Base-by-base conservation (phyloP, 768 basidiomycete genomes). In the Holtermanniella nyarrowii region DNA sequence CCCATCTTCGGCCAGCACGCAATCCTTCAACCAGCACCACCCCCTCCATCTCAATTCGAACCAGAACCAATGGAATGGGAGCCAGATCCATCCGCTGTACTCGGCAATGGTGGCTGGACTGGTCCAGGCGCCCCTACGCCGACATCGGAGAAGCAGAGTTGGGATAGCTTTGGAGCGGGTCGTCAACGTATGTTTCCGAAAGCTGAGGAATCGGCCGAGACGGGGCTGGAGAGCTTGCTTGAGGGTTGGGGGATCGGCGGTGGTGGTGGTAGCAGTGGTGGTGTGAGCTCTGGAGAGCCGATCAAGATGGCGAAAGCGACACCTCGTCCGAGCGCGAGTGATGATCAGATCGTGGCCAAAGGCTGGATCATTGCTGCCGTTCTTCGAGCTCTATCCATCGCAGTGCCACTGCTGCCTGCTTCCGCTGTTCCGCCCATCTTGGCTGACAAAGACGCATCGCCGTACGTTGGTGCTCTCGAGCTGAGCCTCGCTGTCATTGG, bases 41-140 rank as follows among this genome's bases (percentile, higher is more conserved):
- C 56, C 41, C 27, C 23, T 16, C 18, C 46, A 45, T 18, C 40
- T 21, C 20, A 41, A 5, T 40, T 51, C 16, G 44, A 54, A 11
- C 56, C 47, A 7, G 66, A 65, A 44, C 44, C 55, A 16, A 72
- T 71, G 70, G 71, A 72, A 25, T 71, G 69, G 71, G 66, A 68
- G 44, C 66, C 68, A 5, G 55, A 58, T 1, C 54, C 50, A 23
- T 26, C 49, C 20, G 21, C 50, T 3, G 42, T 25, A 26, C 10
- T 54, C 24, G n/a, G 27, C 21, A 59, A 46, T n/a, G 45, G 49
- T 14, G 52, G 46, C 1, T 55, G 46, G 31, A 58, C 54, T 37
- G 22, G 21, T 26, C 2, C n/a, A n/a, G n/a, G n/a, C n/a, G 31
- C 31, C 31, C 10, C 31, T 7, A 16, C 31, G 31, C 31, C 31